Base-by-base conservation (phyloP, 495 filamentous ascomycete genomes). In the Penicillium ucsense region DNA sequence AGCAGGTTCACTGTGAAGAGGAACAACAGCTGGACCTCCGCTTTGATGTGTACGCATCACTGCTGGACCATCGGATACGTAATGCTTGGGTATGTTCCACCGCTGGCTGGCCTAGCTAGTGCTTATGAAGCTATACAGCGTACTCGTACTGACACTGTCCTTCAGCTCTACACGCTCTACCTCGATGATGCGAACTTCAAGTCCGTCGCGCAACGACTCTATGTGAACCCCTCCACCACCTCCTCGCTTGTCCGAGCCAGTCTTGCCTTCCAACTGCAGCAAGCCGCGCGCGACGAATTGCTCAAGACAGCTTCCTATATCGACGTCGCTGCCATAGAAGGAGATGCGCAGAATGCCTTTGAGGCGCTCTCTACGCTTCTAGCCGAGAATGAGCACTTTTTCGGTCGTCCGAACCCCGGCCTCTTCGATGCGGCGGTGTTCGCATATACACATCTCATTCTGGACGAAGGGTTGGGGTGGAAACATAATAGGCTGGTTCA, bases 341-440 rank as follows among this genome's bases (percentile, higher is more conserved):
- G 66, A 2, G 82, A 83, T 37, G 85, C 85, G 2, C 69, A 71
- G 10, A 77, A 80, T 29, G 91, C 92, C 4, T 80, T 94, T 36
- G 75, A 72, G 43, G 88, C 91, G 3, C 65, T 98, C 20, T 83
- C 82, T 2, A 71, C 69, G n/a, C 50, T 90, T 1, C 71, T 98
- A 5, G 77, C 78, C 0, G 70, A 77, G 1, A 68, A 82, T 38
- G 52, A 73, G 33, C 85, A 83, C 69, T 89, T 89, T 62, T 88
- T 88, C 64, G 75, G 70, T 4, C 69, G 67, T 3, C 58, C 66
- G 7, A 70, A 66, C 29, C 88, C 92, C 3, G 78, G 80, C 0
- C 56, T 89, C 8, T 88, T 98, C 54, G 92, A 98, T 64, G 88
- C 90, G 29, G 79, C 75, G 47, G 79, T 96, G 27, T 97, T 95